Percentiles rank a stretch among this genome's conserved stretches.
These are phyloP conservation scores for Porcisia hertigi DNA, from an alignment of 208 protist genomes.

Conservation along the genomic window DNA sequence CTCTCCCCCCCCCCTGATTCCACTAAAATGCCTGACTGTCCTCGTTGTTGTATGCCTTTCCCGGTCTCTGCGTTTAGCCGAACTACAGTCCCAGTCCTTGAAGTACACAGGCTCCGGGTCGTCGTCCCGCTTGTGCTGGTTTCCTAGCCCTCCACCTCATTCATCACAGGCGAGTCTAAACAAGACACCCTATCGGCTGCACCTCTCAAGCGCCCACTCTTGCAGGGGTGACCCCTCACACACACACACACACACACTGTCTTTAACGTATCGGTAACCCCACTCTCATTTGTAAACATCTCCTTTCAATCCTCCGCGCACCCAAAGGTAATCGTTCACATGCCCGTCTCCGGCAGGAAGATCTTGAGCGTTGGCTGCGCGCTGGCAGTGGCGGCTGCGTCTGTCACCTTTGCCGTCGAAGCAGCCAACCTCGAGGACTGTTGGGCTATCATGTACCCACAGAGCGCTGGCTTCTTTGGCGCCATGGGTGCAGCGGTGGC, in stretches of 20 bases:
- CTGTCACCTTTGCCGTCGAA: constrained; percentile 16
- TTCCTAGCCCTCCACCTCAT: too few species aligned
- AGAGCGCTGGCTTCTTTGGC: constrained; percentile 81
- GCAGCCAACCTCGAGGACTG: constrained; percentile 35
- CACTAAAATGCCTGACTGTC: neutral
- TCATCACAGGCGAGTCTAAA: too few species aligned
- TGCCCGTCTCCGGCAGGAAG: constrained; percentile 17
- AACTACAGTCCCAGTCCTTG: too few species aligned
- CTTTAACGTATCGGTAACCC: too few species aligned
- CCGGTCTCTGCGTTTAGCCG: too few species aligned
- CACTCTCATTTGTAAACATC: too few species aligned
- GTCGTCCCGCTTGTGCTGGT: too few species aligned
- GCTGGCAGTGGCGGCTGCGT: constrained; percentile 10
- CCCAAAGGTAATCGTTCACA: neutral
- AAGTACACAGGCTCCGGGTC: too few species aligned
- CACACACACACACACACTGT: too few species aligned
- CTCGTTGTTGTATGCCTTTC: neutral
- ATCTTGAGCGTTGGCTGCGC: constrained; percentile 12
- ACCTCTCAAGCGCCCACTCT: too few species aligned
- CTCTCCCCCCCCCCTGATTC: neutral
- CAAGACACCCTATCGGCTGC: too few species aligned
- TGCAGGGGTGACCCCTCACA: too few species aligned
- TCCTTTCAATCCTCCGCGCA: neutral
- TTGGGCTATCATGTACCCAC: constrained; percentile 78
- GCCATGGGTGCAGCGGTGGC: constrained; percentile 70